These are phyloP conservation scores for Phytophthora citricola DNA, from an alignment of 352 stramenopile species.

Conservation along the genomic window DNA sequence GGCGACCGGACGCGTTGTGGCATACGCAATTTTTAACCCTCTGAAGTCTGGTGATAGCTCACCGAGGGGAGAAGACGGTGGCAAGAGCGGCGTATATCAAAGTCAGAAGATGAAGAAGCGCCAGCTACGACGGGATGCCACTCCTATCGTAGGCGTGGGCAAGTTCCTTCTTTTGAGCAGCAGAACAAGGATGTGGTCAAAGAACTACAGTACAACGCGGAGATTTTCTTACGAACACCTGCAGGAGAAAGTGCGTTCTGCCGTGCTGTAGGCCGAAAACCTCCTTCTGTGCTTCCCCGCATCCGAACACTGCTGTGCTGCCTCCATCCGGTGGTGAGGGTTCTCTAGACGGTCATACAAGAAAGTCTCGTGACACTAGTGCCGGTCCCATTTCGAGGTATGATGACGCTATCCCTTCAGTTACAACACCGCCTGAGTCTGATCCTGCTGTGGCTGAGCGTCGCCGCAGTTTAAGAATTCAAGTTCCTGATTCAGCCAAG, in stretches of 20 bases:
- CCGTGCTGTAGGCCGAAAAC: slow-evolving; percentile 68
- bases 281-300: slow-evolving; percentile 55
- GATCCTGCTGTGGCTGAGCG: slow-evolving; percentile 25
- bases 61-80: slow-evolving; percentile 17
- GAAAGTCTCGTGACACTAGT: slow-evolving; percentile 18
- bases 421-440: slow-evolving; percentile 12
- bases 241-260: slow-evolving; percentile 81
- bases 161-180: slow-evolving; percentile 89
- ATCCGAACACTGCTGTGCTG: slow-evolving; percentile 34
- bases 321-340: slow-evolving; percentile 13
- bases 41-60: slow-evolving; percentile 38
- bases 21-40: slow-evolving; percentile 77
- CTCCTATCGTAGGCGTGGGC: slow-evolving; percentile 69
- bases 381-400: slow-evolving; percentile 22
- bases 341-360: slow-evolving; percentile 11
- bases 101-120: slow-evolving; percentile 79
- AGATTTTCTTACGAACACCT: slow-evolving; percentile 77
- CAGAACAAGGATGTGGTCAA: slow-evolving; percentile 93
- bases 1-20: slow-evolving; percentile 81
- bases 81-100: slow-evolving; percentile 35
- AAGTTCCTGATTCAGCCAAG: slow-evolving; percentile 34
- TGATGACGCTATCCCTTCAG: slow-evolving; percentile 37
- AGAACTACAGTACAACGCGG: slow-evolving; percentile 88
- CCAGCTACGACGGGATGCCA: slow-evolving; percentile 74
- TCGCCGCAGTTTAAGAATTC: slow-evolving; percentile 34